These are phyloP conservation scores for Mycena vitilis DNA, from an alignment of 768 basidiomycete species.

Conservation along the genomic window DNA sequence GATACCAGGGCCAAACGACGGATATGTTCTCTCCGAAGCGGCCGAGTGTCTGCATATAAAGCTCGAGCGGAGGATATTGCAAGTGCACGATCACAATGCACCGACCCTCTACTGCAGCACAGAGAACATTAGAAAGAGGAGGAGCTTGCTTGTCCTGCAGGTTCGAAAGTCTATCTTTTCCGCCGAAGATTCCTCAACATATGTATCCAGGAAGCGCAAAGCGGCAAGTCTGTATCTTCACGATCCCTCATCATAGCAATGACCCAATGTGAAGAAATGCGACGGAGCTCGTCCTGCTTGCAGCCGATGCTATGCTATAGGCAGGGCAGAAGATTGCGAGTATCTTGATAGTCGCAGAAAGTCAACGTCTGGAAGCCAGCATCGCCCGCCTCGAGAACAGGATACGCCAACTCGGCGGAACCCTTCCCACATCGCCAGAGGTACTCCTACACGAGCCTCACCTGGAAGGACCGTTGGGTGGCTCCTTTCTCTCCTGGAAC, in stretches of 20 bases:
- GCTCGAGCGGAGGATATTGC: too few relatives aligned
- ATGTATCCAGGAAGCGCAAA: conserved; percentile 17
- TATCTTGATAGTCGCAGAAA: conserved; percentile 52
- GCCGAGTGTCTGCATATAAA: conserved; percentile 9
- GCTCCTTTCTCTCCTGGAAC: conserved; percentile 25
- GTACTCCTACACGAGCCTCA: conserved; percentile 19
- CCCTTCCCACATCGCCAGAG: conserved; percentile 27
- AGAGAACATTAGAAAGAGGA: conserved; percentile 22
- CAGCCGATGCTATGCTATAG: conserved; percentile 51
- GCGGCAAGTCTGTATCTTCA: conserved; percentile 7
- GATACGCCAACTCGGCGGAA: conserved; percentile 47
- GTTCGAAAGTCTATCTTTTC: conserved; percentile 1
- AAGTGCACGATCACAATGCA: conserved; percentile 13
- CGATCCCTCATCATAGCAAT: neutral
- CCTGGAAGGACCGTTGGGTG: conserved; percentile 18
- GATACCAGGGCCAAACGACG: too few relatives aligned
- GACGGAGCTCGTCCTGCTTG: conserved; percentile 58
- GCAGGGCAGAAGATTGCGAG: conserved; percentile 57
- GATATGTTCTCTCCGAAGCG: too few relatives aligned
- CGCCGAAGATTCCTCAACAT: neutral
- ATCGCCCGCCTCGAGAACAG: conserved; percentile 51
- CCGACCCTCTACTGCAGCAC: neutral
- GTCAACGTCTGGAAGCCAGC: conserved; percentile 54
- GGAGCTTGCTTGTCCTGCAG: conserved; percentile 35
- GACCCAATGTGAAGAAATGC: conserved; percentile 48